phyloP scores from a whole-genome alignment of 805 yeast species.

The Sugiyamaella smithiae region DNA sequence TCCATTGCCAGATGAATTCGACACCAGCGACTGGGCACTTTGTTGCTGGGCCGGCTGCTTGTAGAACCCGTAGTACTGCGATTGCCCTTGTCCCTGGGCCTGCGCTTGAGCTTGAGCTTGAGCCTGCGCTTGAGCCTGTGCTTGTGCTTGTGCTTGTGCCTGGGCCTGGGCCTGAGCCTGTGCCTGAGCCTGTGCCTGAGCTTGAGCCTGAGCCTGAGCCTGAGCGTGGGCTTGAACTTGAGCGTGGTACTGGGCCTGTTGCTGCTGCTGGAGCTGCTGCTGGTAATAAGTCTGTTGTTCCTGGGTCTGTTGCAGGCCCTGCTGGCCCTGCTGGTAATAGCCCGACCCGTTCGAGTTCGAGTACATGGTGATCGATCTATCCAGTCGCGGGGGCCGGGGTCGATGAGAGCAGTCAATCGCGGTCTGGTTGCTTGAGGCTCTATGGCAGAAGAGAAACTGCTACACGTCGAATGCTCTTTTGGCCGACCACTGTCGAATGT shows the following conservation, averaged over 20 bases:
- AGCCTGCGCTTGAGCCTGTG: conserved; percentile 3
- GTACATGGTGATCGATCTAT: too few relatives aligned
- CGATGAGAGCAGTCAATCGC: too few relatives aligned
- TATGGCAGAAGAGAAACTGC: too few relatives aligned
- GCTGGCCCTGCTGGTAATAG: not conserved
- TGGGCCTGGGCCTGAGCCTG: conserved; percentile 6
- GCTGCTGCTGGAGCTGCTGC: conserved; percentile 13
- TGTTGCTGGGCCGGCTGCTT: conserved; percentile 19
- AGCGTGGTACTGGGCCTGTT: conserved; percentile 16
- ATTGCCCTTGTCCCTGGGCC: conserved; percentile 17
- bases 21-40: conserved; percentile 25
- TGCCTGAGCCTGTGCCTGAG: conserved; percentile 17
- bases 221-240: conserved; percentile 18
- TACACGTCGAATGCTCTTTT: too few relatives aligned
- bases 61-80: conserved; percentile 16
- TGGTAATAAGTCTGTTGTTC: conserved; percentile 11
- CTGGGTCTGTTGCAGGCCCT: not conserved
- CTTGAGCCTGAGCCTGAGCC: conserved; percentile 22
- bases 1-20: conserved; percentile 23
- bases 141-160: not conserved
- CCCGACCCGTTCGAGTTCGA: conserved; percentile 14
- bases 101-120: conserved; percentile 14
- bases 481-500: too few relatives aligned
- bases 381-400: too few relatives aligned
- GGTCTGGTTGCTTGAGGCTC: too few relatives aligned